These are phyloP conservation scores for Spiraea crenata DNA, from an alignment of 331 rosid species.

Conservation along the genomic window DNA sequence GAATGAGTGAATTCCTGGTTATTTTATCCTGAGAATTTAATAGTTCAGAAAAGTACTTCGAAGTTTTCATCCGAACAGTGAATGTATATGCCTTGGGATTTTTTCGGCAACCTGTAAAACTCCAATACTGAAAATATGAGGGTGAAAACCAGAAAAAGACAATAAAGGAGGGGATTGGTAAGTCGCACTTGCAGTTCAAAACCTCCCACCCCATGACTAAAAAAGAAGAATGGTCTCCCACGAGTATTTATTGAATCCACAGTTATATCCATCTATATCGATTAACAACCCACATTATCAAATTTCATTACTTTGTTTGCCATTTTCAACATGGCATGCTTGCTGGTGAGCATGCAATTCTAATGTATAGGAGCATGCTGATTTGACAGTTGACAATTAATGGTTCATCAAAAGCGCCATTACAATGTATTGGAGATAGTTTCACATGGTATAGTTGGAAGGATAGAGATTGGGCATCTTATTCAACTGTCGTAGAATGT, in stretches of 20 bases:
- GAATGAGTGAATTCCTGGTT: too few relatives aligned
- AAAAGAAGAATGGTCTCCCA: too few relatives aligned
- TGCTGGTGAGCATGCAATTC: conserved; percentile 1
- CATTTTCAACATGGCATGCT: background rate
- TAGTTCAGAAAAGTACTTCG: too few relatives aligned
- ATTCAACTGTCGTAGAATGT: conserved; percentile 38
- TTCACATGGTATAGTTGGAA: conserved; percentile 13
- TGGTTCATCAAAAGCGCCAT: background rate
- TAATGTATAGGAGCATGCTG: background rate
- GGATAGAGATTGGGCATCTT: conserved; percentile 35
- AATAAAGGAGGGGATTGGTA: too few relatives aligned
- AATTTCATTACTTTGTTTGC: background rate
- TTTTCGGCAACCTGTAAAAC: too few relatives aligned
- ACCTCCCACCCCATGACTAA: too few relatives aligned
- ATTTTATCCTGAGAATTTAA: too few relatives aligned
- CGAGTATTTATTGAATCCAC: background rate
- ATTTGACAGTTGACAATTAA: background rate
- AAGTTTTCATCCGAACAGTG: too few relatives aligned
- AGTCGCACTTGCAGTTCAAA: too few relatives aligned
- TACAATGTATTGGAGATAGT: background rate
- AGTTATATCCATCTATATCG: background rate
- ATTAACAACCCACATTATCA: background rate
- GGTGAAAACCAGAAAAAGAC: too few relatives aligned
- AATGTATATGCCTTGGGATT: too few relatives aligned
- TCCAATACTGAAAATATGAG: too few relatives aligned